Evolutionary conservation across 768 basidiomycete species (phyloP), one percentile per base, ranked within the genome.

Genomic region (Thelephora ganbajun): DNA sequence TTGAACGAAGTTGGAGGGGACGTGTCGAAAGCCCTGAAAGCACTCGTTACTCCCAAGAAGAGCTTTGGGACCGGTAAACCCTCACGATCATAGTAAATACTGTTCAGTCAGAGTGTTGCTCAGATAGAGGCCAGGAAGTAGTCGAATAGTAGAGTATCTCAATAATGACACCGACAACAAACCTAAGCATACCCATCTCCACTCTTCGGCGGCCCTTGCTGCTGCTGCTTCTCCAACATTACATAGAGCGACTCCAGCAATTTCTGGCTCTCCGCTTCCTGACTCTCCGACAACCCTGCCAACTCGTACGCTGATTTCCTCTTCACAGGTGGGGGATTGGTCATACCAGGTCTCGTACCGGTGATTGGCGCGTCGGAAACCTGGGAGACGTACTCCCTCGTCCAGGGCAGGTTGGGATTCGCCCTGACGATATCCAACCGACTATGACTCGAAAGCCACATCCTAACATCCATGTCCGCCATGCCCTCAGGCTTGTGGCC

Each of bases 1-100:
- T 63, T 84, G 3, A 54, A 59, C 16, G 74, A 77, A 41, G 68
- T 78, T 52, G 65, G 67, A 6, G 78, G 73, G 18, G 72, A 80
- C 52, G 44, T 83, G 1, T 54, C 52, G 6, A 74, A 76, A 55
- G 69, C 79, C 11, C 62, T 84, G 4, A 46, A 55, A 35, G 47
- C 46, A 23, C 57, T 59, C 33, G 53, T 64, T 19, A 30, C 26
- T 44, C 50, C 16, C 44, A 45, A 39, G 53, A 51, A 41, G 16
- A 6, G 33, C 5, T 33, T n/a, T 30, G 30, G 16, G 37, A 16
- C n/a, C 6, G 11, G 26, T 7, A n/a, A 18, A n/a, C 16, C 19
- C 18, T 30, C 5, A 30, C 26, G 26, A 30, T 4, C 9, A 9
- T 30, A 9, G 9, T 9, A 30, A 9, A 30, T n/a, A n/a, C n/a